A percentile compares a stretch with the other conserved stretches of the same genome.
Evolutionary conservation across 2,329 filamentous ascomycete genomes (phyloP).

Genomic region (Lachnellula hyalina): DNA sequence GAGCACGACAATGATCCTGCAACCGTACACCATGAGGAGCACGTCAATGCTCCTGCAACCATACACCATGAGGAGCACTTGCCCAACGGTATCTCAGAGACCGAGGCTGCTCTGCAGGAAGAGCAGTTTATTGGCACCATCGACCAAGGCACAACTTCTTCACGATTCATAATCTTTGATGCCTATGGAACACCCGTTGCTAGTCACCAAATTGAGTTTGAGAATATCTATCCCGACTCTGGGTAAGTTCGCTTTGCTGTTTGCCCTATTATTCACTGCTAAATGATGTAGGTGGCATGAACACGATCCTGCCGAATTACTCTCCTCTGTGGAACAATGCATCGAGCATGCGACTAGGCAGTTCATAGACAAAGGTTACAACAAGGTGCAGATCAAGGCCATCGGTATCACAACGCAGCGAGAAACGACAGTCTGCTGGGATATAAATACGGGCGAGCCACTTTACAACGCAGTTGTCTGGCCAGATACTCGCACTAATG

Average conservation of each 20-base stretch:
- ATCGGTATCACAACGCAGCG: conserved; percentile 77
- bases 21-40: conserved; percentile 6
- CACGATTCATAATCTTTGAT: conserved; percentile 87
- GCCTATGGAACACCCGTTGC: conserved; percentile 70
- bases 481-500: conserved; percentile 74
- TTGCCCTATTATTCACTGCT: conserved; percentile 6
- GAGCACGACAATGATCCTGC: conserved; percentile 16
- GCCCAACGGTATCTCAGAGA: conserved; percentile 15
- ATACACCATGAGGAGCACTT: conserved; percentile 14
- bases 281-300: conserved; percentile 66
- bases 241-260: conserved; percentile 55
- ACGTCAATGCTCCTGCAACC: conserved; percentile 10
- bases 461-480: conserved; percentile 79
- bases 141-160: conserved; percentile 86
- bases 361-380: conserved; percentile 64
- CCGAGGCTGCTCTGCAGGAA: conserved; percentile 25
- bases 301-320: conserved; percentile 71
- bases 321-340: conserved; percentile 67
- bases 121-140: conserved; percentile 78
- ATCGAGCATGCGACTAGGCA: conserved; percentile 67
- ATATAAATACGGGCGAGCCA: conserved; percentile 68
- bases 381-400: conserved; percentile 62
- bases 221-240: conserved; percentile 76
- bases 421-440: conserved; percentile 78
- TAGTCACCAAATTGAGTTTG: conserved; percentile 81